Percentiles rank a stretch among this genome's conserved stretches.
Conservation (phyloP, 345 rosid species). For the Eucalyptus erythrocorys region DNA sequence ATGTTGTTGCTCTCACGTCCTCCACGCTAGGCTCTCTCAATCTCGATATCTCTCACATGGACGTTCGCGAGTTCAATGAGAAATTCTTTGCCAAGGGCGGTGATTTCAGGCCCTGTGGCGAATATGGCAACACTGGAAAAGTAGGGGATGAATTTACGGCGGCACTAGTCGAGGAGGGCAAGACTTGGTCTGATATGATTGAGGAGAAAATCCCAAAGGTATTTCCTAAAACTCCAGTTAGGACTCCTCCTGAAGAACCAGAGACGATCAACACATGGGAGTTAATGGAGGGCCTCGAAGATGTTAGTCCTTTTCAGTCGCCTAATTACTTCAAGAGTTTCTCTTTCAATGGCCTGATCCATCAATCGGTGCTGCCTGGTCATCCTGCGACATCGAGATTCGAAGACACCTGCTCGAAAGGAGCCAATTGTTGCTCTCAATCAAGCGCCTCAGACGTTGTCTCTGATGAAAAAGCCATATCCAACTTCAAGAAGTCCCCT, state of each 20-base stretch:
- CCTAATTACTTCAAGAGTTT: constrained; percentile 46
- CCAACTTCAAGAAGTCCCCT: constrained; percentile 46
- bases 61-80: neutral
- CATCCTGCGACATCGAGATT: constrained; percentile 15
- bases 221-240: constrained; percentile 49
- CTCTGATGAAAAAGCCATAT: constrained; percentile 47
- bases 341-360: constrained; percentile 31
- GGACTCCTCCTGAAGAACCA: constrained; percentile 90
- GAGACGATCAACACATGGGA: constrained; percentile 90
- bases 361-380: neutral
- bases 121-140: neutral
- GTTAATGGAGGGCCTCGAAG: constrained; percentile 90
- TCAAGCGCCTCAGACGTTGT: neutral
- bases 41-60: constrained; percentile 20
- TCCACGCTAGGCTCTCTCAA: constrained; percentile 64
- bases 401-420: neutral
- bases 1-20: constrained; percentile 64
- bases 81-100: neutral
- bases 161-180: constrained; percentile 63
- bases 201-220: constrained; percentile 55
- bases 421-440: neutral
- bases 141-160: constrained; percentile 10
- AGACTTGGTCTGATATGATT: constrained; percentile 78
- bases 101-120: neutral
- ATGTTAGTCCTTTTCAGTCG: constrained; percentile 26